These are phyloP conservation scores for Erythrophleum fordii DNA, from an alignment of 306 rosid genomes.

Conservation along the genomic window DNA sequence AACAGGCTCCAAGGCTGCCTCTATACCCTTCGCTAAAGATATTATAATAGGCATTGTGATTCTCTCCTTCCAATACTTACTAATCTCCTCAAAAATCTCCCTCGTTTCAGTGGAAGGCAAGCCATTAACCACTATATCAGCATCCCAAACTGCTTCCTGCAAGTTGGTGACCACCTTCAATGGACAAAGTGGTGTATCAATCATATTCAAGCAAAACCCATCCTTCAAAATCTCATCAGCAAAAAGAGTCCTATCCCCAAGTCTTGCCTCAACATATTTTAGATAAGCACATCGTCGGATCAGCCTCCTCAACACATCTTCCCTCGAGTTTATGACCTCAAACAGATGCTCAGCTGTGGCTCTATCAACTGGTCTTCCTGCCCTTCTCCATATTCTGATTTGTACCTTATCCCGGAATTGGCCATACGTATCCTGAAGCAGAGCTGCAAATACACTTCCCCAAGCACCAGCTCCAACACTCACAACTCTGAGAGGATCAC, in stretches of 20 bases:
- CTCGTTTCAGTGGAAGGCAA: slow-evolving; percentile 90
- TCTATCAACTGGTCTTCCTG: slow-evolving; percentile 73
- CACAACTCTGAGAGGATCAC: slow-evolving; percentile 84
- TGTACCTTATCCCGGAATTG: slow-evolving; percentile 82
- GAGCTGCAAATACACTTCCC: slow-evolving; percentile 91
- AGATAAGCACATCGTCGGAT: slow-evolving; percentile 85
- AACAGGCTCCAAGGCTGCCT: slow-evolving; percentile 85
- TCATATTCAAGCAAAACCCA: slow-evolving; percentile 93
- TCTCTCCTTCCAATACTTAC: slow-evolving; percentile 89
- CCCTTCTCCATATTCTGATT: slow-evolving; percentile 85
- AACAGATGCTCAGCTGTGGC: slow-evolving; percentile 83
- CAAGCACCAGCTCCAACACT: slow-evolving; percentile 97
- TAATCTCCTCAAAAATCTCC: slow-evolving; percentile 88
- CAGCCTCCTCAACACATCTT: slow-evolving; percentile 86
- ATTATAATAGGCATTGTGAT: slow-evolving; percentile 80
- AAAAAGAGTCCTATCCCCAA: slow-evolving; percentile 79
- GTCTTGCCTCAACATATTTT: slow-evolving; percentile 91
- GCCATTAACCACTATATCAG: slow-evolving; percentile 94
- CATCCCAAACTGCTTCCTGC: slow-evolving; percentile 99
- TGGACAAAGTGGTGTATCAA: slow-evolving; percentile 90
- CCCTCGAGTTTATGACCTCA: slow-evolving; percentile 87
- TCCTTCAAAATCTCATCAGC: slow-evolving; percentile 95
- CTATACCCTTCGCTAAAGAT: slow-evolving; percentile 85
- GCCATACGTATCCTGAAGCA: slow-evolving; percentile 81
- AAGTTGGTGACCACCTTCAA: slow-evolving; percentile 89